Base-by-base conservation (phyloP, 164 flowering plant genomes). In the Platanus orientalis region DNA sequence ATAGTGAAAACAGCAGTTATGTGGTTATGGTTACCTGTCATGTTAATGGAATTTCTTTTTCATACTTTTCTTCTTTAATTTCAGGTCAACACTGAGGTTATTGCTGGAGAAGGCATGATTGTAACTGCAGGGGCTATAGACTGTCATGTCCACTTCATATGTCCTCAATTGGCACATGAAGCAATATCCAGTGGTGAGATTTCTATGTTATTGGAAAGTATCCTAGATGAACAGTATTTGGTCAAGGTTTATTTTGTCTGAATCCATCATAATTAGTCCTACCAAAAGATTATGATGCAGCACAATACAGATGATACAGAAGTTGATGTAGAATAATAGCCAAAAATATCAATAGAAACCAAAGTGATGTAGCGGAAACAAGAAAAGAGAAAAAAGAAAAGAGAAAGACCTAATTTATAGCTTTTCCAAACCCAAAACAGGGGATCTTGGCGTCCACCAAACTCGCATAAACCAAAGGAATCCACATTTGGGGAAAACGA, bases 61-160 rank as follows among this genome's bases (percentile, higher is more conserved):
- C n/a, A 52, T 42, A 20, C 34, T 32, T 52, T 42, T 55, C 24
- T 67, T 63, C 50, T 63, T 50, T 45, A 34, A 58, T 55, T 58
- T 69, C 69, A 95, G 99, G 97, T 76, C 57, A 89, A 76, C 69
- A 95, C 97, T 34, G 97, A 92, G 81, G 97, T 85, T 69, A 88
- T 95, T 68, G 91, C 94, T 54, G 97, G 92, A 58, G 99, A 92
- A 81, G 94, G 96, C 58, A 73, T 81, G 86, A 86, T 95, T 48
- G 73, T 92, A 56, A 95, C 97, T 53, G 97, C 99, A 50, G 99
- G 99, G 32, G 99, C 86, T 54, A 89, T 95, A 67, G 99, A 95
- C 68, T 88, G 97, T 74, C 97, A 95, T 74, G 96, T 95, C 63
- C 99, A 95, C 68, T 92, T 89, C 69, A 92, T 95, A 64, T 95